Base-by-base conservation (phyloP, 2,329 filamentous ascomycete species). In the Huntiella decipiens region DNA sequence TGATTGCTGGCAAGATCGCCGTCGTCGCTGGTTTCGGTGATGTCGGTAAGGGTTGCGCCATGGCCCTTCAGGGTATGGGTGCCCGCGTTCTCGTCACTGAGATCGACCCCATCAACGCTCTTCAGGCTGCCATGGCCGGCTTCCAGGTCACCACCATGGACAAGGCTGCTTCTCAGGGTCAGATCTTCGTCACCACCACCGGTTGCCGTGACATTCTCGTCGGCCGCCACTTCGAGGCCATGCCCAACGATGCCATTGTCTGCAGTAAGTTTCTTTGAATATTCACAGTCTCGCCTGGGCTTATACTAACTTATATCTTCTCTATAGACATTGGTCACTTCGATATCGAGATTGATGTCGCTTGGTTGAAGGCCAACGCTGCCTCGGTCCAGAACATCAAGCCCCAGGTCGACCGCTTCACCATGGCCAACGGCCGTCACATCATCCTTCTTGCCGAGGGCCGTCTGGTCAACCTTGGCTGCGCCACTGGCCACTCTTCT, bases 181-280 rank as follows among this genome's bases (percentile, higher is more conserved):
- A 98, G 73, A 95, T 98, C 71, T 98, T 95, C 62, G 88, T 98
- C 63, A 98, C 88, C 66, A 96, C 91, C 66, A 98, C 88, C 54
- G 88, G 88, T 60, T 98, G 88, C 84, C 82, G 88, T 73, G 91
- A 98, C 67, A 96, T 98, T 62, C 77, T 98, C 54, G 79, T 81
- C 58, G 85, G 80, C 63, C 68, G 72, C 61, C 88, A 98, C 78
- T 96, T 98, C 65, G 79, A 92, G 73, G 75, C 66, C 57, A 98
- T 98, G 88, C 74, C 73, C 62, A 94, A 96, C 70, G 88, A 98
- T 59, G 87, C 88, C 65, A 96, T 98, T 60, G 88, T 96, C 58
- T 96, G 88, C 86, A 98, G 74, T 80, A 73, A 63, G 75, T 71
- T 34, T 12, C 3, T 11, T 53, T 11, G 53, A 10, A 43, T 42